Evolutionary conservation across 768 basidiomycete genomes (phyloP), one percentile per base, ranked within the genome.

Genomic region (Asterophora parasitica): DNA sequence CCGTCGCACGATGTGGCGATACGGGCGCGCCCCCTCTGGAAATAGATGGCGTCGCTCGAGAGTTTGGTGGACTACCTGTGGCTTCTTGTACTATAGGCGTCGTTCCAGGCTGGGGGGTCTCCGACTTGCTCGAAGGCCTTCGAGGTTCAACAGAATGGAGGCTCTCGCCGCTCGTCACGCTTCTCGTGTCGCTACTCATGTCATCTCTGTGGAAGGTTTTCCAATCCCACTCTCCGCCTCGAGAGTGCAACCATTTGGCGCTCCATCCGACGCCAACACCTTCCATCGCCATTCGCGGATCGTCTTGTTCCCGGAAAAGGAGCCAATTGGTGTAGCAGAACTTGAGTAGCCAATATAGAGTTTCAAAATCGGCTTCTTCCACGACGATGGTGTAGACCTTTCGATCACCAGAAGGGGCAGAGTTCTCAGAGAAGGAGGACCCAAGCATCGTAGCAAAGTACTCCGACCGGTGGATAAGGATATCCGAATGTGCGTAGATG

Each of bases 401-500:
- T 49, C 82, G 67, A 55, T 81, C 78, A 17, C 74, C 77, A 2
- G 66, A 63, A 27, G 65, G 38, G 19, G 67, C 56, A 1, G 64
- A 40, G 42, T 67, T 81, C 63, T 88, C 87, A n/a, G 78, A 63
- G 57, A 89, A 91, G 0, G 81, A 73, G 0, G 85, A 86, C 16
- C 76, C 67, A 9, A 90, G 72, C 78, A 89, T 84, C 0, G 83
- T 85, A 4, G 79, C 74, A 55, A 89, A 88, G 58, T 89, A 90
- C 51, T 88, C 87, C 11, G 85, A 85, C n/a, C 87, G 72, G 9
- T 77, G 73, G 40, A 67, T 79, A 16, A 90, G 73, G 43, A 91
- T 85, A 55, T 88, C 85, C 6, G 83, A 83, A 60, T 90, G 88
- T 1, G 86, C 87, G 59, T 86, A 90, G 32, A 91, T 77, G 28